phyloP scores from a whole-genome alignment of 768 basidiomycete genomes.

The Trametes maxima region DNA sequence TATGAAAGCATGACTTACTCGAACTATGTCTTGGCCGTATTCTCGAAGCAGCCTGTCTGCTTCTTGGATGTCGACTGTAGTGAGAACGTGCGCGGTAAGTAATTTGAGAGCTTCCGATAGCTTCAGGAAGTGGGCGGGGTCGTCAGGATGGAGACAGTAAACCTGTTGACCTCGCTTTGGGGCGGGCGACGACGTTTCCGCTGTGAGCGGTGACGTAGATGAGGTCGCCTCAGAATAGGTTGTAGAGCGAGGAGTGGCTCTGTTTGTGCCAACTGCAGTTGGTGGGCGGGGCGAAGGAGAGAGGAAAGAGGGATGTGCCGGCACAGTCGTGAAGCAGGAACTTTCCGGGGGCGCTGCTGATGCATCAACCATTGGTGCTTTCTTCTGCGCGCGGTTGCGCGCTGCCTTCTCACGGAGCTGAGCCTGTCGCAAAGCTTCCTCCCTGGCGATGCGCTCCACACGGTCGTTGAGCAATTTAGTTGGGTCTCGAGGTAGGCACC shows the following conservation, averaged over 20 bases:
- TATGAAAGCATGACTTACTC: too few species aligned
- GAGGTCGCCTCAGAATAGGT: too few species aligned
- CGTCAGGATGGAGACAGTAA: neutral
- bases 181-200: too few species aligned
- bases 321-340: too few species aligned
- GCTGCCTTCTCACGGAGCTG: neutral
- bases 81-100: slow-evolving; percentile 13
- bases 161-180: neutral
- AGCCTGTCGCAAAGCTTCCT: neutral
- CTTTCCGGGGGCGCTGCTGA: too few species aligned
- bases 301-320: too few species aligned
- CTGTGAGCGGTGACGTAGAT: too few species aligned
- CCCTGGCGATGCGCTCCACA: neutral
- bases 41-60: neutral
- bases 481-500: neutral
- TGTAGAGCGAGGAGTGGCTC: too few species aligned
- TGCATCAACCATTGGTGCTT: too few species aligned
- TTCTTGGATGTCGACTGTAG: neutral
- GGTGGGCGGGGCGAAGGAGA: too few species aligned
- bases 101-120: slow-evolving; percentile 6
- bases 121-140: slow-evolving; percentile 1
- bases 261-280: too few species aligned
- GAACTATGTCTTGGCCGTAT: neutral
- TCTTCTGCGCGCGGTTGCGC: neutral
- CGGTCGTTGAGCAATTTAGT: neutral